phyloP scores from a whole-genome alignment of 148 eudicot species.

The Arbutus unedo region DNA sequence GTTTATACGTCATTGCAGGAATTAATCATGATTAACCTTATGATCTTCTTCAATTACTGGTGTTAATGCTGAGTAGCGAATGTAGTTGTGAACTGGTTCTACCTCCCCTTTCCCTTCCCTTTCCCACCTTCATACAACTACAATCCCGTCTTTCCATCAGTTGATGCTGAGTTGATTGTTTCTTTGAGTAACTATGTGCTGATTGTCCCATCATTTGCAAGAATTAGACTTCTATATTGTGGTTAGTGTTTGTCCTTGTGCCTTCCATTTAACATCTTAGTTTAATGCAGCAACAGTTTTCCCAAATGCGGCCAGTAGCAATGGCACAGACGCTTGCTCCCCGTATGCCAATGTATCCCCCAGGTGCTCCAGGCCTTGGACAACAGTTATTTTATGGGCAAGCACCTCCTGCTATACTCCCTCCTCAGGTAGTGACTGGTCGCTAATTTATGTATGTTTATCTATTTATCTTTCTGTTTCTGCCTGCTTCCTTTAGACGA shows the following conservation, averaged over 20 bases:
- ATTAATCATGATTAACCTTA: not conserved
- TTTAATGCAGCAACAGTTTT: slow-evolving; percentile 71
- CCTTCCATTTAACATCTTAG: not conserved
- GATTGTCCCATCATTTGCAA: not conserved
- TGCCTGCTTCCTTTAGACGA: not conserved
- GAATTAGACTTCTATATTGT: not conserved
- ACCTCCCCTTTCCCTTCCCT: not conserved
- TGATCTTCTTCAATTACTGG: not conserved
- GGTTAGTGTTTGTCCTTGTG: not conserved
- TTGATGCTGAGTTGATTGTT: not conserved
- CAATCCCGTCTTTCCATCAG: not conserved
- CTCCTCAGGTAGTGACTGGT: slow-evolving; percentile 51
- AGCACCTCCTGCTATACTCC: slow-evolving; percentile 64
- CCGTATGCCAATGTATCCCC: slow-evolving; percentile 86
- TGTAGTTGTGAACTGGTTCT: not conserved
- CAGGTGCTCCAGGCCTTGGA: slow-evolving; percentile 84
- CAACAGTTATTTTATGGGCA: slow-evolving; percentile 85
- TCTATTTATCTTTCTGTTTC: not conserved
- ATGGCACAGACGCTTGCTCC: slow-evolving; percentile 73
- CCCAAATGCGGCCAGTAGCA: slow-evolving; percentile 79
- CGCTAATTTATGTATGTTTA: not conserved
- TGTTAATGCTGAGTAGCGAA: not conserved
- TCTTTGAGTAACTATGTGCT: not conserved
- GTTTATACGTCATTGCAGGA: not conserved
- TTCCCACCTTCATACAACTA: not conserved